These are phyloP conservation scores for Lactarius quietus DNA, from an alignment of 768 basidiomycete genomes.

Conservation along the genomic window DNA sequence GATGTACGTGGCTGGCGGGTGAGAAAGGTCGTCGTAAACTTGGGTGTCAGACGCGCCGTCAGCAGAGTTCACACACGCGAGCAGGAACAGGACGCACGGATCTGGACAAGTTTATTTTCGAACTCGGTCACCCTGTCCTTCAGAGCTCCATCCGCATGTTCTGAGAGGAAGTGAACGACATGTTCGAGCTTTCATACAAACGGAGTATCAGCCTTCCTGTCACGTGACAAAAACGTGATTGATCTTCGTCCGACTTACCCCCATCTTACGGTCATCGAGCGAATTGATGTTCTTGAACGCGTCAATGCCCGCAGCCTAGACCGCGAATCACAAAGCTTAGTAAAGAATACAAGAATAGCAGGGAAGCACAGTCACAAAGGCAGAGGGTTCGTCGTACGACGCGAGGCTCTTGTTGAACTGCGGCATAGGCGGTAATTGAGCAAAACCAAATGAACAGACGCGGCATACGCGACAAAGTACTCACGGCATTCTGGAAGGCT, in stretches of 20 bases:
- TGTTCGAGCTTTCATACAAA: constrained; percentile 60
- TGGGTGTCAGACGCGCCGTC: background rate
- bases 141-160: constrained; percentile 38
- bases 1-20: constrained; percentile 70
- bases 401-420: constrained; percentile 16
- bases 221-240: background rate
- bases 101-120: constrained; percentile 42
- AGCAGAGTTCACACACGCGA: background rate
- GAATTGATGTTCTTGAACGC: constrained; percentile 53
- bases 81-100: constrained; percentile 39
- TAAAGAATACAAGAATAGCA: background rate
- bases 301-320: constrained; percentile 60
- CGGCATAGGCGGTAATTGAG: background rate
- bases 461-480: too few relatives aligned
- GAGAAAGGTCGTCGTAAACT: constrained; percentile 82
- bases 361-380: background rate
- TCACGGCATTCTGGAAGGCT: constrained; percentile 13
- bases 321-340: background rate
- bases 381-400: constrained; percentile 11
- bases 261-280: constrained; percentile 74
- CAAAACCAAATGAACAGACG: background rate
- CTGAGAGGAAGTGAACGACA: constrained; percentile 57
- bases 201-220: background rate
- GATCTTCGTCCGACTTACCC: constrained; percentile 43
- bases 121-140: constrained; percentile 42